Conservation (phyloP, 108 stramenopile species). For the Conticribra guillardii region DNA sequence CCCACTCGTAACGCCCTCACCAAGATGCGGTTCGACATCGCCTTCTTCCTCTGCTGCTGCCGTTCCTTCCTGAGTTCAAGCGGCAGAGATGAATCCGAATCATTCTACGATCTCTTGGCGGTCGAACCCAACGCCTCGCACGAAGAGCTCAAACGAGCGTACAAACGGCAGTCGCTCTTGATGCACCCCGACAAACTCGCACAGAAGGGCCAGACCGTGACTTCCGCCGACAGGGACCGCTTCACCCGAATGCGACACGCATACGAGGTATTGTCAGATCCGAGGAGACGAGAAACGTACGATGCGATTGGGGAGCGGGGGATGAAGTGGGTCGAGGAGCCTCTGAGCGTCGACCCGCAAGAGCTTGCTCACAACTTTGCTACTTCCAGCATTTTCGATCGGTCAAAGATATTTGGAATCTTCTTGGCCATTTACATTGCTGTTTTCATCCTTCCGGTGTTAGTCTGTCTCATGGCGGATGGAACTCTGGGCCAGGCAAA, state of each 20-base stretch:
- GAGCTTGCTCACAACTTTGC: constrained; percentile 89
- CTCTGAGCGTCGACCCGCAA: constrained; percentile 85
- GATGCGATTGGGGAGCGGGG: constrained; percentile 90
- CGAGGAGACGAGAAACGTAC: constrained; percentile 86
- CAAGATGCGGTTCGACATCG: constrained; percentile 83
- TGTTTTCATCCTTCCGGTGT: constrained; percentile 68
- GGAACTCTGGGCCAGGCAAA: constrained; percentile 66
- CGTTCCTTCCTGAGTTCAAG: constrained; percentile 73
- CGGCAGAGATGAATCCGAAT: constrained; percentile 45
- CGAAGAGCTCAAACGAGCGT: constrained; percentile 93
- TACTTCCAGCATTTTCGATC: constrained; percentile 66
- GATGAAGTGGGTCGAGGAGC: constrained; percentile 90
- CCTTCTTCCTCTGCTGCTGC: constrained; percentile 91
- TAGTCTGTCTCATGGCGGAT: constrained; percentile 85
- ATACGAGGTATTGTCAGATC: constrained; percentile 89
- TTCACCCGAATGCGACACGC: constrained; percentile 95
- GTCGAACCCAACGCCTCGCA: constrained; percentile 65
- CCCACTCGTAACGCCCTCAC: too few relatives aligned
- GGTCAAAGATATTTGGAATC: constrained; percentile 88
- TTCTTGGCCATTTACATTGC: constrained; percentile 73
- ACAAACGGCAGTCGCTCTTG: constrained; percentile 88
- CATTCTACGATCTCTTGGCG: constrained; percentile 82
- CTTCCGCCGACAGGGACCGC: constrained; percentile 73
- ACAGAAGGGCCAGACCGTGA: constrained; percentile 83
- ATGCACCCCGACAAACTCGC: constrained; percentile 99